A percentile compares a stretch with the other conserved stretches of the same genome.
Conservation (phyloP, 768 basidiomycete genomes). For the Rhodosporidiobolus odoratus region DNA sequence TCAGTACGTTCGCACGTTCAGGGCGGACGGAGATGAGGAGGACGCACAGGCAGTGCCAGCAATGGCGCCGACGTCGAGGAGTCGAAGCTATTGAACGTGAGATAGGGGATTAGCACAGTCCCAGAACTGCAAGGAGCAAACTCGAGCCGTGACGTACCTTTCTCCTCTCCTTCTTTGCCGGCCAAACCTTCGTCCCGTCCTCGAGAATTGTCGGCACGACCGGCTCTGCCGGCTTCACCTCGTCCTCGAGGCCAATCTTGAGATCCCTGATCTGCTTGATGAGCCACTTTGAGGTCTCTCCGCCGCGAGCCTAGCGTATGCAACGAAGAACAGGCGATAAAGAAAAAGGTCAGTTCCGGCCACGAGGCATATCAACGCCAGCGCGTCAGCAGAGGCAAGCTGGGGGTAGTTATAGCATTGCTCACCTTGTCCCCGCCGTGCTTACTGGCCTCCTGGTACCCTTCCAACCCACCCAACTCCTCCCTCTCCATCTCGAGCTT, state of each 20-base stretch:
- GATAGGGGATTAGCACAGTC: background rate
- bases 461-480: conserved; percentile 37
- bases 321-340: no score
- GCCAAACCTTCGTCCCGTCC: conserved; percentile 29
- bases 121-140: no score
- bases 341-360: background rate
- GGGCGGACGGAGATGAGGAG: background rate
- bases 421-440: conserved; percentile 35
- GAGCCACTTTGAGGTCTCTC: conserved; percentile 40
- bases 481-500: conserved; percentile 23
- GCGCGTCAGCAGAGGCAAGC: background rate
- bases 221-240: conserved; percentile 22
- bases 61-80: conserved; percentile 39
- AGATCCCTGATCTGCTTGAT: conserved; percentile 35
- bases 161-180: conserved; percentile 16
- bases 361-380: background rate
- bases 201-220: conserved; percentile 23
- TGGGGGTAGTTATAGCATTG: background rate
- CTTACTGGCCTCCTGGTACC: conserved; percentile 38
- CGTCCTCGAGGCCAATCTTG: conserved; percentile 27
- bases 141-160: conserved; percentile 26
- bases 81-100: conserved; percentile 7
- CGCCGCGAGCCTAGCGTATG: conserved; percentile 28
- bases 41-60: conserved; percentile 30
- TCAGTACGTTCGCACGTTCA: no score